Evolutionary conservation across 1,284 basidiomycete genomes (phyloP).

Genomic region (Ustilago loliicola): DNA sequence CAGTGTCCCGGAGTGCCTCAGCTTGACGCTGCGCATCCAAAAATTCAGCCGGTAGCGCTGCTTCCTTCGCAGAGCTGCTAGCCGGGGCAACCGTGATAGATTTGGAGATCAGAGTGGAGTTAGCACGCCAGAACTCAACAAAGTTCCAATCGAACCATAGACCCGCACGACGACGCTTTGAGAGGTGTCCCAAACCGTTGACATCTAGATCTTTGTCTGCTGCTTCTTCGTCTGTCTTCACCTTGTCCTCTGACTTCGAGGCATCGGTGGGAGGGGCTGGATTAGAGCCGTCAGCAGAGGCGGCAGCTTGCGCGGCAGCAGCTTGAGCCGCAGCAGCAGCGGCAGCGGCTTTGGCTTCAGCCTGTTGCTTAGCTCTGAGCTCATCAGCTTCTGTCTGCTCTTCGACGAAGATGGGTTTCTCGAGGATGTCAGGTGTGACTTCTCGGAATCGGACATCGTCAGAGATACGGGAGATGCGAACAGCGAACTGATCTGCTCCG

Average conservation of each 20-base stretch:
- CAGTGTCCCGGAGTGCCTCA: conserved; percentile 54
- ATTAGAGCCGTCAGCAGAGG: conserved; percentile 28
- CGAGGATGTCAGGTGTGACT: conserved; percentile 82
- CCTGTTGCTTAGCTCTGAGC: conserved; percentile 33
- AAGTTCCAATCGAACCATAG: conserved; percentile 99
- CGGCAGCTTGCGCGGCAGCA: conserved; percentile 35
- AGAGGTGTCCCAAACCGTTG: conserved; percentile 48
- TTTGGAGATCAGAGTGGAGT: conserved; percentile 77
- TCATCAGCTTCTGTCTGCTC: conserved; percentile 65
- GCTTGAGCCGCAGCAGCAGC: conserved; percentile 32
- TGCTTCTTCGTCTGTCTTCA: conserved; percentile 47
- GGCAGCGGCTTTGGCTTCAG: conserved; percentile 38
- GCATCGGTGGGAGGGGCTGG: conserved; percentile 16
- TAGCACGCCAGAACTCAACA: conserved; percentile 97
- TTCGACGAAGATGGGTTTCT: conserved; percentile 43
- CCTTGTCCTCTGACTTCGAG: conserved; percentile 26
- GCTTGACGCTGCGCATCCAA: conserved; percentile 65
- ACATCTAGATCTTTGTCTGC: conserved; percentile 48
- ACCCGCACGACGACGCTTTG: conserved; percentile 76
- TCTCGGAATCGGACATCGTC: conserved; percentile 92
- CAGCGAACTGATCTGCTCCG: conserved; percentile 88
- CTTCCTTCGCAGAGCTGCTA: conserved; percentile 39
- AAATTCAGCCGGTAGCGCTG: conserved; percentile 57
- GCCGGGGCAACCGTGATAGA: conserved; percentile 63
- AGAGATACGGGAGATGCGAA: conserved; percentile 85